Conservation (phyloP, 192 early-diverging fungal species). For the Funneliformis mosseae region DNA sequence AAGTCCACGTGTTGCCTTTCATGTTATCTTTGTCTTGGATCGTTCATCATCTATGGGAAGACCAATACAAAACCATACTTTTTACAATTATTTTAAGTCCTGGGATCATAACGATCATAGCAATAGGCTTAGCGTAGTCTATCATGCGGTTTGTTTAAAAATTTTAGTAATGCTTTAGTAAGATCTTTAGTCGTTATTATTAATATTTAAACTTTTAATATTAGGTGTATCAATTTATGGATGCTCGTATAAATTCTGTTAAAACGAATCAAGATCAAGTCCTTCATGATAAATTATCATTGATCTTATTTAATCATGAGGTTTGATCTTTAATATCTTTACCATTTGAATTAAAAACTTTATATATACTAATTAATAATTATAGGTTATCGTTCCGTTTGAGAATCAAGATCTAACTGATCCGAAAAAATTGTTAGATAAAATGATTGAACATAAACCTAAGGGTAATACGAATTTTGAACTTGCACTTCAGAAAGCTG, state of each 20-base stretch:
- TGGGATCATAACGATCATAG: neutral
- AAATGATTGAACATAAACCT: slow-evolving; percentile 7
- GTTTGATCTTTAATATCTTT: no score
- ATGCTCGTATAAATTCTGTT: neutral
- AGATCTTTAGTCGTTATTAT: no score
- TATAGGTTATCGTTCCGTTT: neutral
- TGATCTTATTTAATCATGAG: slow-evolving; percentile 18
- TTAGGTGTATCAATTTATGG: slow-evolving; percentile 31
- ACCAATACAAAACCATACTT: neutral
- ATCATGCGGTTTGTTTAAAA: neutral
- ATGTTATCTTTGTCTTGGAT: slow-evolving; percentile 36
- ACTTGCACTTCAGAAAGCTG: slow-evolving; percentile 10
- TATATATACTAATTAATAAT: no score
- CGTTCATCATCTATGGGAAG: slow-evolving; percentile 18
- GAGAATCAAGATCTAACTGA: slow-evolving; percentile 19
- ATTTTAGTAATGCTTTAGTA: neutral
- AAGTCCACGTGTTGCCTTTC: neutral
- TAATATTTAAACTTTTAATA: neutral
- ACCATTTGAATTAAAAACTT: no score
- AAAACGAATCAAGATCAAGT: neutral
- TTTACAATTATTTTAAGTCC: neutral
- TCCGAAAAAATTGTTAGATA: neutral
- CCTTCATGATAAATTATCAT: slow-evolving; percentile 21
- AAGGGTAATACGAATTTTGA: neutral
- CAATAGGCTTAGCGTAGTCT: slow-evolving; percentile 29